A percentile compares a stretch with the other conserved stretches of the same genome.
phyloP scores from a whole-genome alignment of 139 green algal genomes.

The Chlorella ohadii region DNA sequence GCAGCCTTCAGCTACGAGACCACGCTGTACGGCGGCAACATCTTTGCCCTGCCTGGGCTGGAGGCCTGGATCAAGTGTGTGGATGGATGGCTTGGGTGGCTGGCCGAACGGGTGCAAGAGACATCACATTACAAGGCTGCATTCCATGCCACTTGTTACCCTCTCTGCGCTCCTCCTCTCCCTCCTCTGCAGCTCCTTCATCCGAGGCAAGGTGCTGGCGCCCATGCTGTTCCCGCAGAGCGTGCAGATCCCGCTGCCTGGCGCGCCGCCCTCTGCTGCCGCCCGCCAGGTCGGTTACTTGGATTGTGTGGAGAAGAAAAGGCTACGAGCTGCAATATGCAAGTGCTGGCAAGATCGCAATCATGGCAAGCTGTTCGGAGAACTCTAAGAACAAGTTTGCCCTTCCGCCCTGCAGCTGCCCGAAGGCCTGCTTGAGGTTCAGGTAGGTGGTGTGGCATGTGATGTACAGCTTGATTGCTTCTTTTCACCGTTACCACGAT shows the following conservation, averaged over 20 bases:
- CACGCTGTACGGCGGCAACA: conserved; percentile 8
- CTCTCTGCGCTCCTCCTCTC: background rate
- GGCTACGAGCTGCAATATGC: too few relatives aligned
- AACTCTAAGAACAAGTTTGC: too few relatives aligned
- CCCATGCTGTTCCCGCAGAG: conserved; percentile 19
- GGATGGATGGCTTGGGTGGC: too few relatives aligned
- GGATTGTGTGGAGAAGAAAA: background rate
- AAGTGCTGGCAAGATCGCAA: too few relatives aligned
- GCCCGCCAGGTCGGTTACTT: background rate
- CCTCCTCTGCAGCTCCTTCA: conserved; percentile 9
- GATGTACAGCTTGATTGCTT: background rate
- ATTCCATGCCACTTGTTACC: too few relatives aligned
- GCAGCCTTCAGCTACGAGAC: conserved; percentile 16
- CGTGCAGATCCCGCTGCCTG: conserved; percentile 2
- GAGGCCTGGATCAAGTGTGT: conserved; percentile 32
- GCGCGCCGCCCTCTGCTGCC: background rate
- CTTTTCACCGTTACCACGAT: too few relatives aligned
- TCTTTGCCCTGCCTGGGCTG: conserved; percentile 12
- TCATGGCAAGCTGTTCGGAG: too few relatives aligned
- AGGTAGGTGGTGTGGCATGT: background rate
- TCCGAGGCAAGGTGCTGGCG: conserved; percentile 5
- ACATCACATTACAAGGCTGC: too few relatives aligned
- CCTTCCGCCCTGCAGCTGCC: background rate
- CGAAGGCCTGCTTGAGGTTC: conserved; percentile 23
- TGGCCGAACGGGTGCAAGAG: too few relatives aligned